Percentiles rank a stretch among this genome's conserved stretches.
Conservation (phyloP, 352 stramenopile species). For the Achlya hypogyna region DNA sequence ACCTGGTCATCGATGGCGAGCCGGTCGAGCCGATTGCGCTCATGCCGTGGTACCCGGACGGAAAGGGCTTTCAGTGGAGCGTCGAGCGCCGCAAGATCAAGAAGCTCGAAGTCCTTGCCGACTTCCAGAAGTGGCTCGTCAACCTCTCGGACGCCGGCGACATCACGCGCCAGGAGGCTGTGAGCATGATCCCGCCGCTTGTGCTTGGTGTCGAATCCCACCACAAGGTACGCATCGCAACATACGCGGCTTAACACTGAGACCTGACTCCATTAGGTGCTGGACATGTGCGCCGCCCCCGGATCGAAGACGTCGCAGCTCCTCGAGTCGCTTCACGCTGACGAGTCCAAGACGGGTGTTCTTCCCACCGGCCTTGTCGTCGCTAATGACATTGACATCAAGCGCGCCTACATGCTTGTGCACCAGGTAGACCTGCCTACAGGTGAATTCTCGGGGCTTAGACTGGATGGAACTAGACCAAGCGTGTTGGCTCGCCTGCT, state of each 20-base stretch:
- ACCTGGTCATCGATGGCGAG: conserved; percentile 68
- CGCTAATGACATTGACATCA: conserved; percentile 95
- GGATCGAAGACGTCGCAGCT: conserved; percentile 99
- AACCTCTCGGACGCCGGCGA: conserved; percentile 88
- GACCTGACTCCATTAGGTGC: conserved; percentile 30
- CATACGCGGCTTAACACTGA: conserved; percentile 6
- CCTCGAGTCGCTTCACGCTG: conserved; percentile 87
- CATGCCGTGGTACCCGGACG: conserved; percentile 87
- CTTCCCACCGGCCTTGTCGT: conserved; percentile 88
- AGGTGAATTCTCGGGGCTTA: neutral
- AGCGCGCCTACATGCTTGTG: conserved; percentile 98
- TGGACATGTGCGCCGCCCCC: conserved; percentile 98
- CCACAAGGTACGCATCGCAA: conserved; percentile 50
- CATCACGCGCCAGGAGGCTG: conserved; percentile 97
- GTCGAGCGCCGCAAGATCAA: conserved; percentile 84
- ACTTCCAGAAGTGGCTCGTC: conserved; percentile 96
- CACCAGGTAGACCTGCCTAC: conserved; percentile 61
- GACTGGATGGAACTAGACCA: conserved; percentile 42
- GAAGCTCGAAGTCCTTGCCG: conserved; percentile 85
- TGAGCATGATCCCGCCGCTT: conserved; percentile 98
- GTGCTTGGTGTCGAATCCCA: conserved; percentile 91
- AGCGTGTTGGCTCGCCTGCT: conserved; percentile 90
- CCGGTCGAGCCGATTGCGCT: conserved; percentile 68
- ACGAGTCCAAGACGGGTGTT: conserved; percentile 67
- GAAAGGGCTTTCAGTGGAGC: conserved; percentile 84